Evolutionary conservation across 768 basidiomycete genomes (phyloP).

Genomic region (Phanerodontia chrysosporium): DNA sequence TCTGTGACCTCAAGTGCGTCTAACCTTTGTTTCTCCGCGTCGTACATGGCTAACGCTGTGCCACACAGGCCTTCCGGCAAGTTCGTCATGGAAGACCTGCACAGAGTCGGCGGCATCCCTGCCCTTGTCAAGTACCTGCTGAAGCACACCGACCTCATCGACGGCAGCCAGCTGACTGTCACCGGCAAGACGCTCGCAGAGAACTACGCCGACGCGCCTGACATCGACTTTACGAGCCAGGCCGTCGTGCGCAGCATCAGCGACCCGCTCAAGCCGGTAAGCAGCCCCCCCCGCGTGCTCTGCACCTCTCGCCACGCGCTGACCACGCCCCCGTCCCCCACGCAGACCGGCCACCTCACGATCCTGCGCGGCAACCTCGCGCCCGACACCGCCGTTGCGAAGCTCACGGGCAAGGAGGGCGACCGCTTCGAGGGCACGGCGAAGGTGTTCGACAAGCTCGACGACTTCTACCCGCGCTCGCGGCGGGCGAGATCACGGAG

Average conservation of each 20-base stretch:
- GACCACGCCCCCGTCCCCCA: too few relatives aligned
- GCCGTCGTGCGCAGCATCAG: constrained; percentile 69
- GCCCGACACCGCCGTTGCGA: constrained; percentile 84
- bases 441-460: constrained; percentile 72
- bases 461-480: constrained; percentile 70
- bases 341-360: constrained; percentile 82
- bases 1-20: constrained; percentile 78
- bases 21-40: constrained; percentile 9
- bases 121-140: constrained; percentile 81
- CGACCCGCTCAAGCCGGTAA: constrained; percentile 70
- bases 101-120: constrained; percentile 81
- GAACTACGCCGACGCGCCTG: constrained; percentile 75
- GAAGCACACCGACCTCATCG: constrained; percentile 72
- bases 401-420: constrained; percentile 93
- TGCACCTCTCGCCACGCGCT: too few relatives aligned
- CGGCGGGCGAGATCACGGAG: constrained; percentile 67
- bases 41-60: neutral
- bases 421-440: constrained; percentile 75
- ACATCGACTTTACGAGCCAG: constrained; percentile 68
- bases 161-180: constrained; percentile 81
- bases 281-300: too few relatives aligned
- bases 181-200: constrained; percentile 89
- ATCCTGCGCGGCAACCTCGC: constrained; percentile 88
- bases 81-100: constrained; percentile 90
- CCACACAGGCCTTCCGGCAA: constrained; percentile 66